A percentile compares a stretch with the other conserved stretches of the same genome.
These are phyloP conservation scores for Lobosporangium transversale DNA, from an alignment of 192 early-diverging fungal species.

Conservation along the genomic window DNA sequence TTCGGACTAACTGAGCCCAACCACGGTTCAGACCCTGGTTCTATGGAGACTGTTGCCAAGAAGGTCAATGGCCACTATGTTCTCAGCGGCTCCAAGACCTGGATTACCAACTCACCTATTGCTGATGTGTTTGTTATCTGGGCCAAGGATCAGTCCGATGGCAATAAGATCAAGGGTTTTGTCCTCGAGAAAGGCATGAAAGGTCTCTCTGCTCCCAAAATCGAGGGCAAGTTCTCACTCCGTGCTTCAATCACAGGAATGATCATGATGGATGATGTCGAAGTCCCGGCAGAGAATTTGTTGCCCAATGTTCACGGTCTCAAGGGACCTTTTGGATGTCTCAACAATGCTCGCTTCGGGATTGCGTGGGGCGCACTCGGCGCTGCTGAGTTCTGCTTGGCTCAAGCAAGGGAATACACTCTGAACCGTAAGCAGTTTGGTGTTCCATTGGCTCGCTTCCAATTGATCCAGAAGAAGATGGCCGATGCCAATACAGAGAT, in stretches of 20 bases:
- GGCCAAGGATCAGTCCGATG: slow-evolving; percentile 88
- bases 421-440: slow-evolving; percentile 94
- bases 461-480: slow-evolving; percentile 97
- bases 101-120: slow-evolving; percentile 99
- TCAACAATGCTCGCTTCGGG: slow-evolving; percentile 97
- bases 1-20: slow-evolving; percentile 99
- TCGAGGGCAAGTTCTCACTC: slow-evolving; percentile 96
- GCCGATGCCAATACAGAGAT: slow-evolving; percentile 96
- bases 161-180: slow-evolving; percentile 88
- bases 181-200: slow-evolving; percentile 96
- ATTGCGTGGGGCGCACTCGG: slow-evolving; percentile 98
- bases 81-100: slow-evolving; percentile 93
- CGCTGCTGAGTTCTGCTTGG: slow-evolving; percentile 92
- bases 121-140: slow-evolving; percentile 97
- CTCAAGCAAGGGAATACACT: slow-evolving; percentile 90
- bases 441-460: slow-evolving; percentile 89
- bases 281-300: slow-evolving; percentile 90
- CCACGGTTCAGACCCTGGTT: slow-evolving; percentile 92
- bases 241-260: slow-evolving; percentile 95
- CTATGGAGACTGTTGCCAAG: slow-evolving; percentile 91
- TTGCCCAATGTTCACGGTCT: slow-evolving; percentile 91
- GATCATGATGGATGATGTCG: slow-evolving; percentile 99
- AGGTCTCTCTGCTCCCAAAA: slow-evolving; percentile 87
- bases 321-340: slow-evolving; percentile 95
- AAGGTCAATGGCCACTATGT: slow-evolving; percentile 79